phyloP scores from a whole-genome alignment of 2,329 filamentous ascomycete genomes.

The Camillea tinctor region DNA sequence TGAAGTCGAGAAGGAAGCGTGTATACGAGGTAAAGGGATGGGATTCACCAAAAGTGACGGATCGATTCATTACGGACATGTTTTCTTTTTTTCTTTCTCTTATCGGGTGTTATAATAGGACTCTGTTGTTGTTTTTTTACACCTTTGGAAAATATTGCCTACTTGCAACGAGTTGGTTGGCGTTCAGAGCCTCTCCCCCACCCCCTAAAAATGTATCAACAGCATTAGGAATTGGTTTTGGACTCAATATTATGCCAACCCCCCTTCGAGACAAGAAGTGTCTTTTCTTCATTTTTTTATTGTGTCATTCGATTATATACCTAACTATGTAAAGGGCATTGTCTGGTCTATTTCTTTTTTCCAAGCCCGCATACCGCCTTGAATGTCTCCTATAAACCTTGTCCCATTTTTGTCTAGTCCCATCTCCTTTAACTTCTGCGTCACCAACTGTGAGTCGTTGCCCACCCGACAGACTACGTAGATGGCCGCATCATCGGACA shows the following conservation, averaged over 20 bases:
- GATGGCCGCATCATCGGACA: conserved; percentile 52
- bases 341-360: conserved; percentile 62
- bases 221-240: conserved; percentile 21
- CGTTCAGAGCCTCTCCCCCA: conserved; percentile 31
- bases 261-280: conserved; percentile 15
- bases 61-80: conserved; percentile 12
- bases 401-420: conserved; percentile 51
- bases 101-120: conserved; percentile 1
- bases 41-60: conserved; percentile 1
- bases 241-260: conserved; percentile 27
- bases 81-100: conserved; percentile 7
- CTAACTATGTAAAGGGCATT: conserved; percentile 49
- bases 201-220: conserved; percentile 24
- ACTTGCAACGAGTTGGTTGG: conserved; percentile 23
- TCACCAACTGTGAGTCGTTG: conserved; percentile 74
- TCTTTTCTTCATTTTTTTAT: neutral
- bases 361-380: conserved; percentile 72
- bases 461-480: conserved; percentile 73
- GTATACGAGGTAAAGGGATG: conserved; percentile 1
- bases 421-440: conserved; percentile 62
- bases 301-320: neutral
- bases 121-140: conserved; percentile 7
- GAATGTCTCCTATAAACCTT: conserved; percentile 67
- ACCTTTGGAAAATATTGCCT: conserved; percentile 9
- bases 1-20: neutral